These are phyloP conservation scores for Amanita exitialis DNA, from an alignment of 768 basidiomycete species.

Conservation along the genomic window DNA sequence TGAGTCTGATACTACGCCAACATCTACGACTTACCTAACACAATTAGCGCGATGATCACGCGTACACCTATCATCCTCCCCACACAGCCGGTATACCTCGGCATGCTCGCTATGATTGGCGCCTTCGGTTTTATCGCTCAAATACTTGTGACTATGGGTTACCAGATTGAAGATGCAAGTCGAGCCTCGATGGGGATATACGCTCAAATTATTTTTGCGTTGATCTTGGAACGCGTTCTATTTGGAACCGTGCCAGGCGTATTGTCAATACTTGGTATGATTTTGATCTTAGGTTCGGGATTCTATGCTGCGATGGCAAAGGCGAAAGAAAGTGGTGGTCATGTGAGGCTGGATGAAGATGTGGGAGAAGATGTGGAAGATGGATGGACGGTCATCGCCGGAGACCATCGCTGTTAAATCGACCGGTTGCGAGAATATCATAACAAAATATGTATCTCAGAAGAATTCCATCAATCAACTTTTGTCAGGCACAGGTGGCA, in stretches of 20 bases:
- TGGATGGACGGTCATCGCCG: background rate
- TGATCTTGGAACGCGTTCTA: background rate
- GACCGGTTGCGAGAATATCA: too few relatives aligned
- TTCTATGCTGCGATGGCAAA: background rate
- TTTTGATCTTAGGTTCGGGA: background rate
- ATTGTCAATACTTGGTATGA: background rate
- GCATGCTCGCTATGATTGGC: slow-evolving; percentile 40
- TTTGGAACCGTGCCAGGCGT: background rate
- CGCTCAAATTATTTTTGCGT: slow-evolving; percentile 13
- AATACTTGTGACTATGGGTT: slow-evolving; percentile 30
- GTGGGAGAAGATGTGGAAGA: background rate
- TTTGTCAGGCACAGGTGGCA: too few relatives aligned
- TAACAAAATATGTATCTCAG: too few relatives aligned
- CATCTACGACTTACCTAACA: background rate
- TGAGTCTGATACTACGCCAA: slow-evolving; percentile 11
- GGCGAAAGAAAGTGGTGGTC: background rate
- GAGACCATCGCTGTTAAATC: too few relatives aligned
- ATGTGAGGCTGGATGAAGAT: background rate
- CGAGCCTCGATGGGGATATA: slow-evolving; percentile 51
- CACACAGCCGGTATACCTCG: slow-evolving; percentile 29
- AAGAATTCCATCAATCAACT: too few relatives aligned
- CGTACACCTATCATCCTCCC: slow-evolving; percentile 34
- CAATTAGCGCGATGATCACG: slow-evolving; percentile 32
- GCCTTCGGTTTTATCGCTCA: slow-evolving; percentile 44
- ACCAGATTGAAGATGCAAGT: slow-evolving; percentile 54